Conservation (phyloP, 2,329 filamentous ascomycete genomes). For the Tolypocladium amazonense region DNA sequence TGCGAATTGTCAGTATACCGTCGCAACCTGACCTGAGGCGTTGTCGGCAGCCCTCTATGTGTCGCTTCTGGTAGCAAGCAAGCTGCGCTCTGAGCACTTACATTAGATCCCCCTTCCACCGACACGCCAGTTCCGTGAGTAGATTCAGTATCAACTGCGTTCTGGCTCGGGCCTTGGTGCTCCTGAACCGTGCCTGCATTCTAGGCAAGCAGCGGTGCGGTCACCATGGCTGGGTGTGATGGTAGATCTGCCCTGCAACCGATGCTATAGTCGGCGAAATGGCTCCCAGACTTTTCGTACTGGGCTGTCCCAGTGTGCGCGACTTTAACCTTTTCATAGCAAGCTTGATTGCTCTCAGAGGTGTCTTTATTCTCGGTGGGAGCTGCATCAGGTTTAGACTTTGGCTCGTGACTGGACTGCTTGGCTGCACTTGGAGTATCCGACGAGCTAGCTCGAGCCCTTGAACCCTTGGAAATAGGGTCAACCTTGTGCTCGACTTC, state of each 20-base stretch:
- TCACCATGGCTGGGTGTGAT: not conserved
- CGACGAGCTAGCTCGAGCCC: not conserved
- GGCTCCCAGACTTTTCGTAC: not conserved
- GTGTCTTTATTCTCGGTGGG: not conserved
- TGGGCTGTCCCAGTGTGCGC: not conserved
- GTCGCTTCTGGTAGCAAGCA: not conserved
- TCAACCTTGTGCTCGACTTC: not conserved
- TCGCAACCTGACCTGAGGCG: not conserved
- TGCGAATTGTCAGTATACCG: not conserved
- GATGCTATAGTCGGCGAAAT: not conserved
- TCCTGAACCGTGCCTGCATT: slow-evolving; percentile 4
- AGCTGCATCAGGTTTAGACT: not conserved
- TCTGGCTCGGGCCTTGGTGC: not conserved
- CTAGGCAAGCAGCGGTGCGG: slow-evolving; percentile 7
- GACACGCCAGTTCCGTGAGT: not conserved
- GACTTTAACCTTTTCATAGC: not conserved
- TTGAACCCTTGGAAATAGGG: not conserved
- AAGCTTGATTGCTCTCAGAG: not conserved
- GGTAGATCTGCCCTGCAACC: not conserved
- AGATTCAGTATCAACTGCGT: not conserved
- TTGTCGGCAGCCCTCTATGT: not conserved
- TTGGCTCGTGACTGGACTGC: not conserved
- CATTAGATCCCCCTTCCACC: not conserved
- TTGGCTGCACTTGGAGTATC: not conserved
- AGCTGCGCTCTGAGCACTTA: not conserved